Evolutionary conservation across 768 basidiomycete species (phyloP), one percentile per base, ranked within the genome.

Genomic region (Sutorius australiensis): DNA sequence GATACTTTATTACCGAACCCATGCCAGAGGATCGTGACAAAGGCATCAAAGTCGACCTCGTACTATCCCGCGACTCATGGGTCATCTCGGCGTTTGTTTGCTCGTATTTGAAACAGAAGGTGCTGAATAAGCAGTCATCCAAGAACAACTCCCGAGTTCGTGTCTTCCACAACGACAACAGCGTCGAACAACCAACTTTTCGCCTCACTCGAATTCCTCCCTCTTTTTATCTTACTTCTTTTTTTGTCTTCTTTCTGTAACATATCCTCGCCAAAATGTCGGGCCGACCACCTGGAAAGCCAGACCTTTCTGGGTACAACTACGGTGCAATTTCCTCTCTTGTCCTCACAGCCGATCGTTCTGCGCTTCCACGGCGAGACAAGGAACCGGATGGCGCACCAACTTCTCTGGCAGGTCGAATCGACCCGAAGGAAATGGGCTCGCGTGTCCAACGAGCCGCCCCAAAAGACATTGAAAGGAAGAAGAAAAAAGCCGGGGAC

Each of bases 341-440:
- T 40, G 95, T 98, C 41, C 78, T 98, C 65, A 94, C 90, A n/a
- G 92, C 95, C 12, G 88, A 92, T 73, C 78, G 86, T 49, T 87
- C 89, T 47, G 80, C 78, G 2, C 73, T 92, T 46, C 90, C 90
- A 17, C 80, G 92, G 43, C 80, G 94, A 57, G 92, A 95, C 79
- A 90, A 90, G 74, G 95, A 99, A 69, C 95, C 95, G 7, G 94
- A 97, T 76, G 95, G 97, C 57, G 92, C 93, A 8, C 91, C 95
- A 10, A 95, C 95, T 14, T 87, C 94, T 2, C 84, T 98, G 32
- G 87, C 84, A 41, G 97, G 97, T 14, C 82, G 88, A 27, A 98
- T 99, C 52, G 86, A 92, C 76, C 79, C 84, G 9, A 81, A 79
- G 56, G 87, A 95, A 57, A 99, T 98, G 95, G 95, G 95, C 24